These are phyloP conservation scores for Teunomyces gatunensis DNA, from an alignment of 805 yeast genomes.

Conservation along the genomic window DNA sequence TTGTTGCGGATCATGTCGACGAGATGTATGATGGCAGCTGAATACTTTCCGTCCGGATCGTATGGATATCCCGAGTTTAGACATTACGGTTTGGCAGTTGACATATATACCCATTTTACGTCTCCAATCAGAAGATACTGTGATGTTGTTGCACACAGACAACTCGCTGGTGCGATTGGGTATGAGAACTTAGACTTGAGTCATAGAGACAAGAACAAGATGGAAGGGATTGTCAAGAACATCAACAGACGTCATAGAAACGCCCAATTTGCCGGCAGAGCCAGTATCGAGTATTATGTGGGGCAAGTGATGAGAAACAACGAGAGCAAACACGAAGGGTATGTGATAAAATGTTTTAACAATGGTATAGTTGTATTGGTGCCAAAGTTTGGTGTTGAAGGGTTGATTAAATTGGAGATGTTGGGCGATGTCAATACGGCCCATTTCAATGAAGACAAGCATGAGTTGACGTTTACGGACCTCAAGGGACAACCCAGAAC, in stretches of 20 bases:
- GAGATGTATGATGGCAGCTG: conserved; percentile 99
- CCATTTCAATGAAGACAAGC: conserved; percentile 74
- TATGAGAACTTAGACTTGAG: conserved; percentile 79
- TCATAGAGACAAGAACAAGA: conserved; percentile 84
- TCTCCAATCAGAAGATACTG: conserved; percentile 98
- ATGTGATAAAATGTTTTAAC: conserved; percentile 85
- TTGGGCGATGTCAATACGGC: conserved; percentile 64
- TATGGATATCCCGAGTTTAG: conserved; percentile 87
- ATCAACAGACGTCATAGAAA: conserved; percentile 93
- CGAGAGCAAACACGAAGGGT: conserved; percentile 81
- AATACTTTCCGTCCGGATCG: conserved; percentile 89
- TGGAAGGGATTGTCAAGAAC: conserved; percentile 85
- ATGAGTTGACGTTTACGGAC: conserved; percentile 59
- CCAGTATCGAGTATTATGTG: conserved; percentile 94
- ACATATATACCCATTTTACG: conserved; percentile 96
- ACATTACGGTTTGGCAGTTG: conserved; percentile 97
- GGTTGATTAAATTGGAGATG: conserved; percentile 78
- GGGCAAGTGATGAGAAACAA: conserved; percentile 94
- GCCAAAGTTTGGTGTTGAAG: conserved; percentile 95
- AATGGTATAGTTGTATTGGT: conserved; percentile 94
- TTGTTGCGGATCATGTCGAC: conserved; percentile 95
- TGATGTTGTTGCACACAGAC: conserved; percentile 96
- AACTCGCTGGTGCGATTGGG: conserved; percentile 96
- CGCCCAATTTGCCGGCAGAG: conserved; percentile 98
- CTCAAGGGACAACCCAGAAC: conserved; percentile 44